phyloP scores from a whole-genome alignment of 1,284 basidiomycete genomes.

The Chiua sp. region DNA sequence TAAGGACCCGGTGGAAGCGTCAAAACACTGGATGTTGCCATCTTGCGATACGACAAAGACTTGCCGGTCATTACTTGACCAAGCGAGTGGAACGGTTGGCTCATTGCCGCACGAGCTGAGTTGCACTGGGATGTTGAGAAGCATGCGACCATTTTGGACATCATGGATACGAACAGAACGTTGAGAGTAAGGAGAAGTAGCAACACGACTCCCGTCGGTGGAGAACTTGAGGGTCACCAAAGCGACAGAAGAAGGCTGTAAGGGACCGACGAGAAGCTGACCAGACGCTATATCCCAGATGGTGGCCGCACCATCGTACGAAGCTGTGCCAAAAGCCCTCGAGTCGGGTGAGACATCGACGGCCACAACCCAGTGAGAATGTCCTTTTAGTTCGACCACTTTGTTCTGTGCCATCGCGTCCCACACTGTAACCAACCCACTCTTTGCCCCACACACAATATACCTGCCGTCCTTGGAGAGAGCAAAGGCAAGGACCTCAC shows the following conservation, averaged over 20 bases:
- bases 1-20: conserved; percentile 4
- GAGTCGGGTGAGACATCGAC: conserved; percentile 18
- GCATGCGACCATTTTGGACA: not conserved
- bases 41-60: conserved; percentile 12
- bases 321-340: conserved; percentile 11
- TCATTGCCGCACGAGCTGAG: conserved; percentile 11
- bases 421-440: conserved; percentile 15
- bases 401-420: conserved; percentile 6
- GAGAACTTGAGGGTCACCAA: conserved; percentile 12
- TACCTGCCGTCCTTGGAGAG: conserved; percentile 11
- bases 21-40: conserved; percentile 11
- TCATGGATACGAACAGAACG: conserved; percentile 8
- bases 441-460: conserved; percentile 11
- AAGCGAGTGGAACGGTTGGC: conserved; percentile 14
- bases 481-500: conserved; percentile 10
- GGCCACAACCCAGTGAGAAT: conserved; percentile 17
- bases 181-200: conserved; percentile 9
- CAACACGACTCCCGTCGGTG: conserved; percentile 9
- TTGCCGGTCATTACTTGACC: conserved; percentile 14
- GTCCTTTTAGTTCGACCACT: conserved; percentile 12
- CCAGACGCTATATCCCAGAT: conserved; percentile 14
- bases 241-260: conserved; percentile 4
- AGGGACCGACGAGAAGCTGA: conserved; percentile 7
- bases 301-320: conserved; percentile 5
- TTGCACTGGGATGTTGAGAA: conserved; percentile 8